A percentile compares a stretch with the other conserved stretches of the same genome.
These are phyloP conservation scores for Tremellales sp. DNA, from an alignment of 1,284 basidiomycete species.

Conservation along the genomic window DNA sequence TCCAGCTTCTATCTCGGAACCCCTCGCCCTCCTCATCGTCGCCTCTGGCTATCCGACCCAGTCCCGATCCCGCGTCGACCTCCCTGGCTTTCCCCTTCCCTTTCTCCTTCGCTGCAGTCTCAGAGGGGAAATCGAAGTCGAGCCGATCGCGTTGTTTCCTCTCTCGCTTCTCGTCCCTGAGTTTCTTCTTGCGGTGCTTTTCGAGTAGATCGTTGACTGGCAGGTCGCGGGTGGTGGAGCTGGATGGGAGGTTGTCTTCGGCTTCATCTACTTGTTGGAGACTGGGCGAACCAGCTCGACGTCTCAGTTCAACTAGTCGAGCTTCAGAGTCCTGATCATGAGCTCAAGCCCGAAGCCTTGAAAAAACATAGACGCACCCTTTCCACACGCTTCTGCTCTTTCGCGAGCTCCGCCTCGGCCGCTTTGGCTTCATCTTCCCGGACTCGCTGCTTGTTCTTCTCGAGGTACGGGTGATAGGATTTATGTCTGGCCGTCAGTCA, in stretches of 20 bases:
- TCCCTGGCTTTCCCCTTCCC: constrained; percentile 11
- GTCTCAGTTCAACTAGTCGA: constrained; percentile 34
- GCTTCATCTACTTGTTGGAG: background rate
- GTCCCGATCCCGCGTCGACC: constrained; percentile 1
- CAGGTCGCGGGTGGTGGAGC: constrained; percentile 12
- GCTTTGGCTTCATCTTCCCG: constrained; percentile 48
- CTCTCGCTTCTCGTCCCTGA: constrained; percentile 17
- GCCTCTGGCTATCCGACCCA: background rate
- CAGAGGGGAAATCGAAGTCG: constrained; percentile 46
- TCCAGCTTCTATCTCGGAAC: constrained; percentile 13
- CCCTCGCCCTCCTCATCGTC: constrained; percentile 7
- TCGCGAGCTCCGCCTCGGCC: constrained; percentile 31
- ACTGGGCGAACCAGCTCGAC: constrained; percentile 33
- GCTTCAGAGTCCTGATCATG: constrained; percentile 31
- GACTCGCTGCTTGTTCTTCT: constrained; percentile 50
- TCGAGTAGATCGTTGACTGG: constrained; percentile 24
- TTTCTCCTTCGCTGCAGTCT: constrained; percentile 22
- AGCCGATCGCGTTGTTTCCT: constrained; percentile 14
- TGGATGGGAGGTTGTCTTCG: constrained; percentile 28
- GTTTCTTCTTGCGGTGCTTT: constrained; percentile 29
- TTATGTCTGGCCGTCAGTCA: constrained; percentile 37
- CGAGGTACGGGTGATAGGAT: constrained; percentile 50
- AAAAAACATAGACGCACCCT: constrained; percentile 14
- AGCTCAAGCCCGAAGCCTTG: background rate
- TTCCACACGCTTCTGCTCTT: constrained; percentile 38